A percentile compares a stretch with the other conserved stretches of the same genome.
These are phyloP conservation scores for Aspergillus sp. DNA, from an alignment of 2,329 filamentous ascomycete genomes.

Conservation along the genomic window DNA sequence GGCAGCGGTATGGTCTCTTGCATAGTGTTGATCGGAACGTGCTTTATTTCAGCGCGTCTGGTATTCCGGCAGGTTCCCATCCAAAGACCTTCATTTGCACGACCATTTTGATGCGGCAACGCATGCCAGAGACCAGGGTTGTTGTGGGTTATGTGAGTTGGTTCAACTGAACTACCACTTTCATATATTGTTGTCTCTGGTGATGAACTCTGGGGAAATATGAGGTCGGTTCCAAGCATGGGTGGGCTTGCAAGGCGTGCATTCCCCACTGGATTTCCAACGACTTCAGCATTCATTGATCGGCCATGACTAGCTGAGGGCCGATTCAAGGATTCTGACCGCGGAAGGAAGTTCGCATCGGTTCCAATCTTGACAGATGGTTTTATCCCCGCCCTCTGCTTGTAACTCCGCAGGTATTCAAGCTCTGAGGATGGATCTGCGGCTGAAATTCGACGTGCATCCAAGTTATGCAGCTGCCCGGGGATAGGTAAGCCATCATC, in stretches of 20 bases:
- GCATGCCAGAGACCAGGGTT: slow-evolving; percentile 73
- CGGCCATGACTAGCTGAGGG: slow-evolving; percentile 4
- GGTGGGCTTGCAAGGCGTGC: slow-evolving; percentile 68
- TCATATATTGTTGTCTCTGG: slow-evolving; percentile 84
- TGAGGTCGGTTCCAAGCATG: slow-evolving; percentile 81
- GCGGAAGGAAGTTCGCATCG: slow-evolving; percentile 32
- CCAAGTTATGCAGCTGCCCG: neutral
- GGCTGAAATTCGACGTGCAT: slow-evolving; percentile 44
- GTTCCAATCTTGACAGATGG: slow-evolving; percentile 33
- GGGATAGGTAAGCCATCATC: slow-evolving; percentile 22
- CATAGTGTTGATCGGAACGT: slow-evolving; percentile 16
- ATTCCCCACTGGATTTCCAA: slow-evolving; percentile 49
- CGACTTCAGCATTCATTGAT: slow-evolving; percentile 18
- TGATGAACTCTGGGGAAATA: slow-evolving; percentile 77
- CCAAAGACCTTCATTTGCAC: slow-evolving; percentile 39
- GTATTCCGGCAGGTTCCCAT: slow-evolving; percentile 41
- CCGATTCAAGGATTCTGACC: neutral
- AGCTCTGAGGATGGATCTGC: slow-evolving; percentile 67
- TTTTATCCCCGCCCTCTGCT: slow-evolving; percentile 59
- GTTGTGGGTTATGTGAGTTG: slow-evolving; percentile 51
- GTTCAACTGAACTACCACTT: slow-evolving; percentile 62
- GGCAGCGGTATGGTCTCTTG: neutral
- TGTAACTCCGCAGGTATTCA: slow-evolving; percentile 76
- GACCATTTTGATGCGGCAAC: slow-evolving; percentile 49
- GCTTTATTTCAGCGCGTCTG: slow-evolving; percentile 21